These are phyloP conservation scores for Aspergillus glaucus DNA, from an alignment of 2,329 filamentous ascomycete species.

Conservation along the genomic window DNA sequence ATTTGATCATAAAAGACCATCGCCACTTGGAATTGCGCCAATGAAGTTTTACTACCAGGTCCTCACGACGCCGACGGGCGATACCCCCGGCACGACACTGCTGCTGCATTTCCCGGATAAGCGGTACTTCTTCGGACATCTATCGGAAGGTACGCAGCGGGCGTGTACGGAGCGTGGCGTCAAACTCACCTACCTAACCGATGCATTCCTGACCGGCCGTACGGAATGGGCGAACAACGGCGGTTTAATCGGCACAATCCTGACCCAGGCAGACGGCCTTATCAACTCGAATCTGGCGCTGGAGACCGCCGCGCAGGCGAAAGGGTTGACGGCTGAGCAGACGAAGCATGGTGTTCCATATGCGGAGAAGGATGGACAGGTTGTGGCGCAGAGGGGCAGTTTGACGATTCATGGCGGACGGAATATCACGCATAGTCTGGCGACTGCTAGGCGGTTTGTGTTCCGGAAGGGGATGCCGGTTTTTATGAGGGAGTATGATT, in stretches of 20 bases:
- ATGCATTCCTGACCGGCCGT: slow-evolving; percentile 76
- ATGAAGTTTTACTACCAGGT: slow-evolving; percentile 75
- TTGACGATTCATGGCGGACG: slow-evolving; percentile 70
- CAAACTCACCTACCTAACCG: slow-evolving; percentile 58
- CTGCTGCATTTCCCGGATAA: slow-evolving; percentile 73
- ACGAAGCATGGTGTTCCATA: slow-evolving; percentile 21
- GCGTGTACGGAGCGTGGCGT: slow-evolving; percentile 63
- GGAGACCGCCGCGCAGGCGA: slow-evolving; percentile 36
- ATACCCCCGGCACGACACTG: slow-evolving; percentile 75
- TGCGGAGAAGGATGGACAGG: slow-evolving; percentile 20
- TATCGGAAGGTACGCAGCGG: slow-evolving; percentile 80
- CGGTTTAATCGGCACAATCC: slow-evolving; percentile 75
- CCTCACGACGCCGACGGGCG: slow-evolving; percentile 74
- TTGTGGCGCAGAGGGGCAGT: slow-evolving; percentile 23
- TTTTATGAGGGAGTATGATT: slow-evolving; percentile 60
- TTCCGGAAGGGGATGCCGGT: slow-evolving; percentile 77
- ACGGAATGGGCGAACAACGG: slow-evolving; percentile 71
- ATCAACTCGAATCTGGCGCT: slow-evolving; percentile 43
- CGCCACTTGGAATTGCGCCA: slow-evolving; percentile 11
- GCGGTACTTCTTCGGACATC: slow-evolving; percentile 77
- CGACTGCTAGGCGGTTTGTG: slow-evolving; percentile 77
- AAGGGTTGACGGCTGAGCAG: slow-evolving; percentile 23
- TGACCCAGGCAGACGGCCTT: slow-evolving; percentile 70
- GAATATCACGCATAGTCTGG: slow-evolving; percentile 73
- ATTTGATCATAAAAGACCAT: slow-evolving; percentile 4